A percentile compares a stretch with the other conserved stretches of the same genome.
Conservation (phyloP, 2,329 filamentous ascomycete species). For the Ascochyta koolunga region DNA sequence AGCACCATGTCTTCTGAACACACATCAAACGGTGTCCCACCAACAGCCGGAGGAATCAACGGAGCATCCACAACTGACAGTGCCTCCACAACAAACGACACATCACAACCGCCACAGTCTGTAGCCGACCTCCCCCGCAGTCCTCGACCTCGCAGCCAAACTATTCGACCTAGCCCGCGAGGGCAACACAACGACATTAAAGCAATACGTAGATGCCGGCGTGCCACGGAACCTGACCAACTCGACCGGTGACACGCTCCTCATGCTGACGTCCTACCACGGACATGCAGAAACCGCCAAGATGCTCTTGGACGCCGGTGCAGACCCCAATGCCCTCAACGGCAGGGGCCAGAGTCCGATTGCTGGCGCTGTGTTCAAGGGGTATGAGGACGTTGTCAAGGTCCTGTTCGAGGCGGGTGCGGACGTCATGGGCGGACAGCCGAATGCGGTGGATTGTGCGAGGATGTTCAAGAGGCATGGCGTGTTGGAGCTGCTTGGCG, state of each 20-base stretch:
- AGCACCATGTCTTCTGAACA: conserved; percentile 24
- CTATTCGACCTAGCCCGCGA: conserved; percentile 71
- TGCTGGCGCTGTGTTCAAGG: conserved; percentile 76
- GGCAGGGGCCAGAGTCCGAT: conserved; percentile 72
- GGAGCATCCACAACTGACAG: background rate
- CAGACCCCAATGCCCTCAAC: conserved; percentile 71
- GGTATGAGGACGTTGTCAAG: conserved; percentile 68
- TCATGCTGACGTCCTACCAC: conserved; percentile 77
- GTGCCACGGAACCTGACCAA: conserved; percentile 74
- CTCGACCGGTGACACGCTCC: conserved; percentile 73
- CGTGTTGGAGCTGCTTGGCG: conserved; percentile 39
- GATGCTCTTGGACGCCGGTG: conserved; percentile 66
- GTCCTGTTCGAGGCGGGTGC: conserved; percentile 54
- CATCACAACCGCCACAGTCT: conserved; percentile 10
- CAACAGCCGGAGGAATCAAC: conserved; percentile 8
- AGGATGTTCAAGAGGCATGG: conserved; percentile 54
- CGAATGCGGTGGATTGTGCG: conserved; percentile 55
- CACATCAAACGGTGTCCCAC: conserved; percentile 19
- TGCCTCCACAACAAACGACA: conserved; percentile 1
- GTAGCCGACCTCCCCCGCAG: conserved; percentile 61
- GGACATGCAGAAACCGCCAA: conserved; percentile 67
- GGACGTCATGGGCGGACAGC: conserved; percentile 50
- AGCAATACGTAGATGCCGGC: conserved; percentile 68
- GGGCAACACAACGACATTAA: conserved; percentile 64
- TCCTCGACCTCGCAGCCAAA: conserved; percentile 67